Evolutionary conservation across 805 yeast species (phyloP).

Genomic region (Schizosaccharomyces osmophilus): DNA sequence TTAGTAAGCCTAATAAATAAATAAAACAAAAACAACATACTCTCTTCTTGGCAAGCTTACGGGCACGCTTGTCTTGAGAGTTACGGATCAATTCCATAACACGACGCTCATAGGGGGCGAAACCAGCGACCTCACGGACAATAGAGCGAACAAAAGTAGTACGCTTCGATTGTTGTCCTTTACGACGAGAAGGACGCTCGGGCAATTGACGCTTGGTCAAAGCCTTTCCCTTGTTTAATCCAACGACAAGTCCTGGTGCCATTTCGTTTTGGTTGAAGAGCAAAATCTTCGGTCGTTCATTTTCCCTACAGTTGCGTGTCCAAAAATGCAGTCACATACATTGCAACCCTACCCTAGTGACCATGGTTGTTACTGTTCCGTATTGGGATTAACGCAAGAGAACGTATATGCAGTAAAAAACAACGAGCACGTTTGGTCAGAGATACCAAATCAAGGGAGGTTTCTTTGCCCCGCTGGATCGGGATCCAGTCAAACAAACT

Average conservation of each 20-base stretch:
- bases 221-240: conserved; percentile 98
- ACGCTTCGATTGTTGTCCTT: conserved; percentile 92
- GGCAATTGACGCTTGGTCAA: conserved; percentile 64
- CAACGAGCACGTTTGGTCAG: no score
- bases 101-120: conserved; percentile 99
- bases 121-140: conserved; percentile 90
- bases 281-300: not conserved
- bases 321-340: not conserved
- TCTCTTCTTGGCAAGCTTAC: conserved; percentile 98
- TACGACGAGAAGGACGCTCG: conserved; percentile 81
- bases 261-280: not conserved
- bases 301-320: not conserved
- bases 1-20: not conserved
- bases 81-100: conserved; percentile 97
- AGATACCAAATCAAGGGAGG: no score
- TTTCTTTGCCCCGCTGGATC: no score
- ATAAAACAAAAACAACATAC: not conserved
- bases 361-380: no score
- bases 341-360: not conserved
- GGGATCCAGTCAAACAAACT: no score
- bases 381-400: no score
- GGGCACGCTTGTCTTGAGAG: conserved; percentile 99
- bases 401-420: no score
- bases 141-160: conserved; percentile 83
- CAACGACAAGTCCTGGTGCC: conserved; percentile 58